A percentile compares a stretch with the other conserved stretches of the same genome.
Evolutionary conservation across 2,329 filamentous ascomycete species (phyloP).

Genomic region (Colletotrichum sp.): DNA sequence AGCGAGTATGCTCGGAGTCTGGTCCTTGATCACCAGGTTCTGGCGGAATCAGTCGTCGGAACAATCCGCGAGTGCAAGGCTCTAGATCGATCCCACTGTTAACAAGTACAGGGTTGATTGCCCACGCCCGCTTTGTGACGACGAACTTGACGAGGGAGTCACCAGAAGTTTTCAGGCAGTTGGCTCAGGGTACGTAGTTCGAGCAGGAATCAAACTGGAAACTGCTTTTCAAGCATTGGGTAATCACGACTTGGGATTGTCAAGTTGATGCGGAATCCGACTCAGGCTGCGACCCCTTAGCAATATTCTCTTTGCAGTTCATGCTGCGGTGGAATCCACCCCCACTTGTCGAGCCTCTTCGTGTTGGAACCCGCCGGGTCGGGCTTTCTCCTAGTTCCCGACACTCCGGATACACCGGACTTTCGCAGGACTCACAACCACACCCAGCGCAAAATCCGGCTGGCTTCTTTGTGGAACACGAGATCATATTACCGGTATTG

Average conservation of each 20-base stretch:
- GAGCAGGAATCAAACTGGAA: background rate
- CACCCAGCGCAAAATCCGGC: background rate
- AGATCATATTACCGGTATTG: background rate
- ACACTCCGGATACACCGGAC: background rate
- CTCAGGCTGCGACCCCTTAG: background rate
- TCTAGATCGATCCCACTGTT: background rate
- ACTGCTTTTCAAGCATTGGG: background rate
- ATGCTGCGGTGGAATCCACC: background rate
- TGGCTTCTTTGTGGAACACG: background rate
- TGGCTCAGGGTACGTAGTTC: background rate
- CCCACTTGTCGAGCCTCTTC: background rate
- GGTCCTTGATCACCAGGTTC: background rate
- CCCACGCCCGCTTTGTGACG: background rate
- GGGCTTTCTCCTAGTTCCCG: background rate
- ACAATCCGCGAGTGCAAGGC: background rate
- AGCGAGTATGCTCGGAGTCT: background rate
- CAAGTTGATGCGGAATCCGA: background rate
- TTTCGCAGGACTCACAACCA: background rate
- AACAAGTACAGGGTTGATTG: background rate
- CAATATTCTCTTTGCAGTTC: background rate
- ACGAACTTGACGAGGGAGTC: background rate
- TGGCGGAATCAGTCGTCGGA: background rate
- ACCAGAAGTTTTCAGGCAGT: background rate
- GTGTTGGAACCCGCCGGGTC: background rate
- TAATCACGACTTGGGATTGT: background rate